Evolutionary conservation across 352 stramenopile genomes (phyloP).

Genomic region (Pythium monospermum): DNA sequence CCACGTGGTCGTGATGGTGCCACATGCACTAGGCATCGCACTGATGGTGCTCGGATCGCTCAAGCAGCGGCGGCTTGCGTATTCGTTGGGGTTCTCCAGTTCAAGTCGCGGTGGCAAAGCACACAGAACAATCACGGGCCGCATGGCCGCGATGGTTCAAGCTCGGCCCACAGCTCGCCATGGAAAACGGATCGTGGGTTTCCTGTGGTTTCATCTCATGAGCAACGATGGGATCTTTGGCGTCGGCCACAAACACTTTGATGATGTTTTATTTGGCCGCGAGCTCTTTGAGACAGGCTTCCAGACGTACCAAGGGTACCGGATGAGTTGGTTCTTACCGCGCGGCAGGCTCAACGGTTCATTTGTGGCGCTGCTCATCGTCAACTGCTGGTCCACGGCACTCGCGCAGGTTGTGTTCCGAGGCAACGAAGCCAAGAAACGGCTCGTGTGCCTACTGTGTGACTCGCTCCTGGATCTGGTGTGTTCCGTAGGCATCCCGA

Average conservation of each 20-base stretch:
- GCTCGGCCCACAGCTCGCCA: too few species aligned
- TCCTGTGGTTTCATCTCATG: too few species aligned
- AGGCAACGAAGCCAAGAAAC: background rate
- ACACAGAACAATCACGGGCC: background rate
- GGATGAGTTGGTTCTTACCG: background rate
- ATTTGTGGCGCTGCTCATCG: background rate
- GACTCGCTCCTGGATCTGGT: conserved; percentile 1
- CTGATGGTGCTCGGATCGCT: background rate
- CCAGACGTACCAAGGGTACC: background rate
- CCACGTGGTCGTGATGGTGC: background rate
- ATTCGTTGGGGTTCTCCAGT: background rate
- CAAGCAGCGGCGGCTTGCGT: background rate
- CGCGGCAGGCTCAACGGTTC: background rate
- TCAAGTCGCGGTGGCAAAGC: background rate
- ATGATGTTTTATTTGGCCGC: background rate
- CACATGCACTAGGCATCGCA: background rate
- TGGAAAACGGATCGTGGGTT: too few species aligned
- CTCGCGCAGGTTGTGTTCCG: background rate
- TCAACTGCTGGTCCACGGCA: conserved; percentile 3
- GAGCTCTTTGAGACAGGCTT: background rate
- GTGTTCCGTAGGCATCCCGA: background rate
- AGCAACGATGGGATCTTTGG: too few species aligned
- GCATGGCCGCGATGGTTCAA: too few species aligned
- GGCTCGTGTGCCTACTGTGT: background rate
- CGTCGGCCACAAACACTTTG: too few species aligned